Conservation (phyloP, 2,329 filamentous ascomycete genomes). For the Ilyonectria sp. region DNA sequence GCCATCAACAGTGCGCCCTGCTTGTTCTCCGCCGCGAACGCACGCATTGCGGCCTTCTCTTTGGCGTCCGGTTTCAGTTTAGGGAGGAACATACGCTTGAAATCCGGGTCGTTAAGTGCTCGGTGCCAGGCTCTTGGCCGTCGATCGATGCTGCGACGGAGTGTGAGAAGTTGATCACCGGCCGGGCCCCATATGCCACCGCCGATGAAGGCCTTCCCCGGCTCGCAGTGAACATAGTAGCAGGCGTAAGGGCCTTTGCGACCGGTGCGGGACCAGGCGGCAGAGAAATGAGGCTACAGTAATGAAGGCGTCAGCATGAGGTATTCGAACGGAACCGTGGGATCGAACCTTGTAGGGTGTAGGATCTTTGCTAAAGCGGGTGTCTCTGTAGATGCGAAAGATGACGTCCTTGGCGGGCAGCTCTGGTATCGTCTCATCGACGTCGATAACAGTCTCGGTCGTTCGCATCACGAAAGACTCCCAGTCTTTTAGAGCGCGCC, state of each 20-base stretch:
- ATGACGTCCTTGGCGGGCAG: slow-evolving; percentile 88
- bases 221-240: slow-evolving; percentile 90
- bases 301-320: slow-evolving; percentile 15
- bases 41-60: slow-evolving; percentile 72
- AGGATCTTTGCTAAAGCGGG: slow-evolving; percentile 86
- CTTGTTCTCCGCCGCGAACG: slow-evolving; percentile 79
- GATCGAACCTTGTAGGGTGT: slow-evolving; percentile 86
- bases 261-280: slow-evolving; percentile 89
- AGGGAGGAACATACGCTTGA: slow-evolving; percentile 77
- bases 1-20: slow-evolving; percentile 86
- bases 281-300: slow-evolving; percentile 81
- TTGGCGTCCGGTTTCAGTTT: slow-evolving; percentile 50
- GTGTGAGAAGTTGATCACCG: slow-evolving; percentile 74
- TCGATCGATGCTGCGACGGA: slow-evolving; percentile 83
- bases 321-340: slow-evolving; percentile 12
- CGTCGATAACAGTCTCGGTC: slow-evolving; percentile 78
- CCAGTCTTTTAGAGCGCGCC: slow-evolving; percentile 85
- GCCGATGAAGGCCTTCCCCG: slow-evolving; percentile 79
- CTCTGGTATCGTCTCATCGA: slow-evolving; percentile 88
- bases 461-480: slow-evolving; percentile 82
- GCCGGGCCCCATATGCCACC: slow-evolving; percentile 89
- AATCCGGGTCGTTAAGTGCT: slow-evolving; percentile 72
- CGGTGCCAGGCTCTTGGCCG: slow-evolving; percentile 79
- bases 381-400: slow-evolving; percentile 89
- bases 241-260: slow-evolving; percentile 89